phyloP scores from a whole-genome alignment of 2,329 filamentous ascomycete species.

The Tolypocladium album region DNA sequence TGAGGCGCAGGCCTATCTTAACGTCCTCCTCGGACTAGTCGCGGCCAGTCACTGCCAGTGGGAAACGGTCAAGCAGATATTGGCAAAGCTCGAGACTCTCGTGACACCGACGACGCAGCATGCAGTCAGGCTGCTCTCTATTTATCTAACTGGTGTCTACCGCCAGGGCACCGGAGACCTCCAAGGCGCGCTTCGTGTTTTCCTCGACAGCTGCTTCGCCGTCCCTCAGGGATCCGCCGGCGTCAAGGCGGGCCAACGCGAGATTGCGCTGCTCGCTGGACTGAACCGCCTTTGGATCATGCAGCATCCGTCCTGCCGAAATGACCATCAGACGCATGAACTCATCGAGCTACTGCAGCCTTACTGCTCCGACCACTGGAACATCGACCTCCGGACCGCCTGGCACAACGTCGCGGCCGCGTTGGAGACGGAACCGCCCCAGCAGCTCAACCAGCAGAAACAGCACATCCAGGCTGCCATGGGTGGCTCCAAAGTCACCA shows the following conservation, averaged over 20 bases:
- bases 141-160: slow-evolving; percentile 67
- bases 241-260: slow-evolving; percentile 42
- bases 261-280: slow-evolving; percentile 54
- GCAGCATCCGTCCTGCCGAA: slow-evolving; percentile 46
- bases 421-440: slow-evolving; percentile 48
- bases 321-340: slow-evolving; percentile 46
- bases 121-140: slow-evolving; percentile 36
- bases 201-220: slow-evolving; percentile 48
- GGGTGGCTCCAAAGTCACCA: slow-evolving; percentile 53
- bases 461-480: slow-evolving; percentile 66
- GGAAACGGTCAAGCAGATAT: slow-evolving; percentile 47
- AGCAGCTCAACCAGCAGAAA: slow-evolving; percentile 67
- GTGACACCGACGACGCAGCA: slow-evolving; percentile 28
- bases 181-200: slow-evolving; percentile 55
- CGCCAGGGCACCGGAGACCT: slow-evolving; percentile 69
- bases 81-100: slow-evolving; percentile 41
- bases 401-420: slow-evolving; percentile 68
- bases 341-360: slow-evolving; percentile 57
- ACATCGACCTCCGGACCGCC: slow-evolving; percentile 65
- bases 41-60: slow-evolving; percentile 62
- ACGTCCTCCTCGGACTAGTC: slow-evolving; percentile 60
- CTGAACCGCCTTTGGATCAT: slow-evolving; percentile 66
- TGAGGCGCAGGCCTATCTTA: slow-evolving; percentile 56
- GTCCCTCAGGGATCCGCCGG: slow-evolving; percentile 25
- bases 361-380: slow-evolving; percentile 58